Evolutionary conservation across 768 basidiomycete genomes (phyloP), one percentile per base, ranked within the genome.

Genomic region (Rhodocollybia butyracea): DNA sequence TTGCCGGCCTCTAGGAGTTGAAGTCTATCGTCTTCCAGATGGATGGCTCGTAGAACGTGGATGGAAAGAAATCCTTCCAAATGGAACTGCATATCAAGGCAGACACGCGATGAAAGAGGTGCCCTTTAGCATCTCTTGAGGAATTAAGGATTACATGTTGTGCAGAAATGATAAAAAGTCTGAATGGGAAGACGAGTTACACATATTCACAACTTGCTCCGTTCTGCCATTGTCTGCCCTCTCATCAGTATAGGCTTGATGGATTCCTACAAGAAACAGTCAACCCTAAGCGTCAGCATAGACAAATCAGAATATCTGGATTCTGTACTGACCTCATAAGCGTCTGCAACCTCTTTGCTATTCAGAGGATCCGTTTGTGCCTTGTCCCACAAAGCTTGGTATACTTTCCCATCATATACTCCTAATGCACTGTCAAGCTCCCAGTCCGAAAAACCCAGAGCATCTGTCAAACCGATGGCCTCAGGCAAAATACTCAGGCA

Each of bases 381-480:
- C 10, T 78, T 69, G 29, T 77, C 70, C 81, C 84, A 86, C 11
- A 90, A 65, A n/a, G 78, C 75, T 51, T 90, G 81, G 53, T 90
- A 91, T 13, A 83, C 86, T 12, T 73, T 77, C 2, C 88, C 89
- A 60, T 84, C 75, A 50, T 76, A 75, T 2, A 82, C 80, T 1
- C 88, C 88, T 21, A 89, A 68, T 0, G 84, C 82, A 64, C 86
- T 86, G 59, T 89, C 80, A 17, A 91, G 70, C 50, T 88, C 82
- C 84, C 86, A 91, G 61, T 91, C 88, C 0, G 81, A 76, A 60
- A 88, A 88, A 0, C 82, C 85, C 64, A 91, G 89, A 3, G 86
- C 82, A 63, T 91, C 89, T 5, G 77, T 83, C 51, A 91, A 69
- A 0, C 83, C 85, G 51, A 91, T 81, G 5, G 78, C 79, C 56